These are phyloP conservation scores for Verticillium longisporum DNA, from an alignment of 2,329 filamentous ascomycete genomes.

Conservation along the genomic window DNA sequence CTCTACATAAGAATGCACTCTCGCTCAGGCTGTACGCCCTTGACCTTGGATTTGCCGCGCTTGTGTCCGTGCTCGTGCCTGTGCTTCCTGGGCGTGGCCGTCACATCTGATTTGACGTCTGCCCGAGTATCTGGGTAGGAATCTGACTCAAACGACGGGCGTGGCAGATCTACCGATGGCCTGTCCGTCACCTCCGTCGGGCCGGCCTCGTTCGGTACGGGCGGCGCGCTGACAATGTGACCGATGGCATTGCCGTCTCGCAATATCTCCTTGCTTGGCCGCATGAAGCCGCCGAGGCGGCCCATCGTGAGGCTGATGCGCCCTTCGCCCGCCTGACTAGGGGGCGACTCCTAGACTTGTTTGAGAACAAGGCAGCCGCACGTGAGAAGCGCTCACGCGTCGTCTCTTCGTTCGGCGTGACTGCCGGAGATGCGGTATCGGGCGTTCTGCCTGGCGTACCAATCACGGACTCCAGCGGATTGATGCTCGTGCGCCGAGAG, in stretches of 20 bases:
- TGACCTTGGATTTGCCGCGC: slow-evolving; percentile 27
- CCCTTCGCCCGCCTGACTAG: slow-evolving; percentile 51
- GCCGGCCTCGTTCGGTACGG: not conserved
- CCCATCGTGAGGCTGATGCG: slow-evolving; percentile 52
- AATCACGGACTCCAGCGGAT: slow-evolving; percentile 37
- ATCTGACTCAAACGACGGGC: slow-evolving; percentile 2
- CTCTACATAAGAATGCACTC: slow-evolving; percentile 42
- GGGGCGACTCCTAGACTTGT: slow-evolving; percentile 46
- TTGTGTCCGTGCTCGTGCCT: slow-evolving; percentile 28
- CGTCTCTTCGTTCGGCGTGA: slow-evolving; percentile 43
- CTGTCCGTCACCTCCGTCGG: not conserved
- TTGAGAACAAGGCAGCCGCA: slow-evolving; percentile 48
- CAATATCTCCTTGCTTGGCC: slow-evolving; percentile 42
- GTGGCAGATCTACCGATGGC: not conserved
- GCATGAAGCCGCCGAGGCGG: slow-evolving; percentile 45
- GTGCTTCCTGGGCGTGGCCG: slow-evolving; percentile 14
- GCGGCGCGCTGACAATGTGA: slow-evolving; percentile 5
- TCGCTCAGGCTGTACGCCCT: slow-evolving; percentile 30
- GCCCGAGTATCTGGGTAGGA: not conserved
- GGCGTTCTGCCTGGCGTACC: slow-evolving; percentile 29
- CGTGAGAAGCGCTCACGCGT: slow-evolving; percentile 49
- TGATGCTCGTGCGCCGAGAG: slow-evolving; percentile 44
- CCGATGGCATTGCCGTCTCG: slow-evolving; percentile 19
- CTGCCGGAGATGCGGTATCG: slow-evolving; percentile 26
- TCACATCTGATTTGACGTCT: slow-evolving; percentile 13